phyloP scores from a whole-genome alignment of 257 asterid species.

The Capsicum rhomboideum region DNA sequence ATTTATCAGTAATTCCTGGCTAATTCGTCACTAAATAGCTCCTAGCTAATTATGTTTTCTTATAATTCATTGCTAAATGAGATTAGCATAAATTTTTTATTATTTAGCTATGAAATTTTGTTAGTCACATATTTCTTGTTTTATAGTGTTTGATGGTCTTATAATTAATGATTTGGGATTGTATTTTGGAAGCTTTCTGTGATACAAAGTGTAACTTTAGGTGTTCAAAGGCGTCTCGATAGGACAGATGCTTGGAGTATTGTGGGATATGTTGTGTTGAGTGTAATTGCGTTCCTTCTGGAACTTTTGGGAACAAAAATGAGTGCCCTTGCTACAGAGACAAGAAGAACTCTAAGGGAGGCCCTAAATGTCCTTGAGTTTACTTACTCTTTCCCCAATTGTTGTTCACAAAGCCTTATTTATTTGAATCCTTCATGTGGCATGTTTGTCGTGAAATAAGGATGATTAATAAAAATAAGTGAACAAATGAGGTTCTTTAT shows the following conservation, averaged over 20 bases:
- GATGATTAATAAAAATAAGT: not conserved
- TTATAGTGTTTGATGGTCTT: not conserved
- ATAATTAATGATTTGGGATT: not conserved
- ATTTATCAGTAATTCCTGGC: no score
- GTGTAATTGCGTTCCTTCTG: constrained; percentile 45
- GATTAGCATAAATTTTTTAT: no score
- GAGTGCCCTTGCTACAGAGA: constrained; percentile 51
- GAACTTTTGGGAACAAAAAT: constrained; percentile 39
- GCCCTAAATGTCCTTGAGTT: constrained; percentile 38
- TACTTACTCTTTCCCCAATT: not conserved
- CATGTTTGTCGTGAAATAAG: not conserved
- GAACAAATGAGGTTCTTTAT: not conserved
- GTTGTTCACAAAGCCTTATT: not conserved
- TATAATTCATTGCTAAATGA: no score
- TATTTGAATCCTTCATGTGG: not conserved
- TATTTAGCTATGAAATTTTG: no score
- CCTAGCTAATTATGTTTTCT: no score
- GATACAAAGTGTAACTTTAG: constrained; percentile 20
- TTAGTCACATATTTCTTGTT: no score
- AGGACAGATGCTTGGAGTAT: constrained; percentile 35
- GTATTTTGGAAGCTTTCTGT: constrained; percentile 6
- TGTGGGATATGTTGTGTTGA: constrained; percentile 42
- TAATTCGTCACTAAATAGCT: no score
- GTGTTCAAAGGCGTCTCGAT: constrained; percentile 36
- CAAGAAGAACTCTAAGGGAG: constrained; percentile 36